These are phyloP conservation scores for Clavispora asparagi DNA, from an alignment of 805 yeast genomes.

Conservation along the genomic window DNA sequence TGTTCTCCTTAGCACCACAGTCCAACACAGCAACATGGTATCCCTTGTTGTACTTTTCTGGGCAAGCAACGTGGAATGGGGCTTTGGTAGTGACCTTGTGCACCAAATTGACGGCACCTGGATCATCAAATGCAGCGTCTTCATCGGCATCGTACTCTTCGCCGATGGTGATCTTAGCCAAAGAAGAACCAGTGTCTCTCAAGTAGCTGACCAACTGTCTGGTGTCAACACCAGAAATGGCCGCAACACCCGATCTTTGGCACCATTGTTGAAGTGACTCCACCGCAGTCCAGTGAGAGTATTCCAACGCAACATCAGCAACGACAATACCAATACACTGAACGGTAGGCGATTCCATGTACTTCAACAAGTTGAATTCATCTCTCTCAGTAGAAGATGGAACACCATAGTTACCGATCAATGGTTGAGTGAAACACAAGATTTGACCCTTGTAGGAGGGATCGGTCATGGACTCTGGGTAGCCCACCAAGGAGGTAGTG, in stretches of 20 bases:
- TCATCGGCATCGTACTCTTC: slow-evolving; percentile 89
- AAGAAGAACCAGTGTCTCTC: slow-evolving; percentile 93
- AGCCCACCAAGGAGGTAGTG: slow-evolving; percentile 96
- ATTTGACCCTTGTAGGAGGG: slow-evolving; percentile 98
- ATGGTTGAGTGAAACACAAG: slow-evolving; percentile 92
- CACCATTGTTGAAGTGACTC: slow-evolving; percentile 96
- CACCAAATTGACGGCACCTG: slow-evolving; percentile 84
- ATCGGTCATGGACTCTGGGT: slow-evolving; percentile 98
- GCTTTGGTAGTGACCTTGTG: slow-evolving; percentile 92
- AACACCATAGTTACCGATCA: slow-evolving; percentile 97
- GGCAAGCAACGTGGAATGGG: slow-evolving; percentile 82
- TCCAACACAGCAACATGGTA: slow-evolving; percentile 87
- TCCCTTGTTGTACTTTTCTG: slow-evolving; percentile 47
- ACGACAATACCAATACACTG: slow-evolving; percentile 97
- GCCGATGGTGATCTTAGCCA: slow-evolving; percentile 85
- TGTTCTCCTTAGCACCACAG: slow-evolving; percentile 98
- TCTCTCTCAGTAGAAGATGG: slow-evolving; percentile 82
- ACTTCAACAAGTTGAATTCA: slow-evolving; percentile 77
- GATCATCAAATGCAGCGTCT: slow-evolving; percentile 87
- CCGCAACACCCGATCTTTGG: slow-evolving; percentile 89
- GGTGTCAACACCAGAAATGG: slow-evolving; percentile 96
- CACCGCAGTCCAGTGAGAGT: slow-evolving; percentile 99
- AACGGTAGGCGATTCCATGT: slow-evolving; percentile 84
- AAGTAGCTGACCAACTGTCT: slow-evolving; percentile 87
- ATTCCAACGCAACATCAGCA: slow-evolving; percentile 88